phyloP scores from a whole-genome alignment of 805 yeast species.

The Yamadazyma ubonensis region DNA sequence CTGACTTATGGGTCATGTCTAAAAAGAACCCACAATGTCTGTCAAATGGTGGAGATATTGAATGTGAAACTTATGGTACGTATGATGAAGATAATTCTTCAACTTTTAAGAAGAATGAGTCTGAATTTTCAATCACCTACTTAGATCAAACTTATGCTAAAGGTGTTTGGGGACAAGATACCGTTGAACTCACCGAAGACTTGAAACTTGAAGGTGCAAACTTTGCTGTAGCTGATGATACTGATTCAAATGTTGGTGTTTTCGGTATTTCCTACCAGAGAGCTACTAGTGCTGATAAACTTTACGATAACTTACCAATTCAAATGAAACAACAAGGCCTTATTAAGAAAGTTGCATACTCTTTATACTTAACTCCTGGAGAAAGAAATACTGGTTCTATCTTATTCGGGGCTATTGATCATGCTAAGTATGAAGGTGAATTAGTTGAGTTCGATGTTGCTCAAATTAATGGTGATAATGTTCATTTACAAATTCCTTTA shows the following conservation, averaged over 20 bases:
- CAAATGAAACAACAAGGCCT: constrained; percentile 35
- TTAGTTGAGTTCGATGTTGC: constrained; percentile 25
- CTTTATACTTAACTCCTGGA: constrained; percentile 33
- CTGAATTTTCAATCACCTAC: constrained; percentile 44
- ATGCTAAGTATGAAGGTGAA: constrained; percentile 25
- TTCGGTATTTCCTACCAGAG: constrained; percentile 20
- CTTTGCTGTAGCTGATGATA: constrained; percentile 21
- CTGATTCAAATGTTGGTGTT: constrained; percentile 22
- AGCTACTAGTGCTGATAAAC: constrained; percentile 13
- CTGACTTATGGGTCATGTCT: constrained; percentile 44
- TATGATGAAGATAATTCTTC: constrained; percentile 34
- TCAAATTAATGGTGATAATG: constrained; percentile 13
- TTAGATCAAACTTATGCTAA: constrained; percentile 49
- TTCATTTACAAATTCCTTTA: constrained; percentile 21
- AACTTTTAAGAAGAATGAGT: constrained; percentile 31
- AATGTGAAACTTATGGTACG: constrained; percentile 32
- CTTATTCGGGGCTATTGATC: constrained; percentile 36
- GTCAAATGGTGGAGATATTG: constrained; percentile 22
- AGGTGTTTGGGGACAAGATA: constrained; percentile 21
- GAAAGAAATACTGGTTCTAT: constrained; percentile 25
- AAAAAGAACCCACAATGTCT: constrained; percentile 23
- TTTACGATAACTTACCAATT: constrained; percentile 36
- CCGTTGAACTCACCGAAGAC: constrained; percentile 16
- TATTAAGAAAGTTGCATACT: constrained; percentile 36
- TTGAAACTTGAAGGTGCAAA: constrained; percentile 16